A percentile compares a stretch with the other conserved stretches of the same genome.
These are phyloP conservation scores for Naganishia onofrii DNA, from an alignment of 768 basidiomycete genomes.

Conservation along the genomic window DNA sequence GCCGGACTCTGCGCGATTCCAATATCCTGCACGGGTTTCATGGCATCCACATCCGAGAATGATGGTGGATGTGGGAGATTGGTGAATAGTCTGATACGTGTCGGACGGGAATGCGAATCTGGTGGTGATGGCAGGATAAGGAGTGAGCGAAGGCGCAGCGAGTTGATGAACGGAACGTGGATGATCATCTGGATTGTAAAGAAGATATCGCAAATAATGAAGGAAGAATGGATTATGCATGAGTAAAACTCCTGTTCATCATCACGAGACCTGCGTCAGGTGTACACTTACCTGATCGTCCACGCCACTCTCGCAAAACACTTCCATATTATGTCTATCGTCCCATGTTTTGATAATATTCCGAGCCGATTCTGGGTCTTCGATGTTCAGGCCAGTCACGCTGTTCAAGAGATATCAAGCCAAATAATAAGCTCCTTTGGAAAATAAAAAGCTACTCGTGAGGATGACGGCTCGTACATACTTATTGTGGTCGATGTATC, in stretches of 20 bases:
- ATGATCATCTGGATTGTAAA: slow-evolving; percentile 44
- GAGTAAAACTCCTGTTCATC: background rate
- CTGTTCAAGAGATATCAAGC: slow-evolving; percentile 29
- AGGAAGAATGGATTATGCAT: background rate
- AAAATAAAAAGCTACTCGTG: background rate
- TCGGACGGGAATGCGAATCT: slow-evolving; percentile 44
- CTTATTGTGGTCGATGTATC: slow-evolving; percentile 49
- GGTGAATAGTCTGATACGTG: slow-evolving; percentile 43
- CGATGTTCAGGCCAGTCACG: slow-evolving; percentile 48
- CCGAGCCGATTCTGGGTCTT: slow-evolving; percentile 38
- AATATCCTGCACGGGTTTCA: slow-evolving; percentile 47
- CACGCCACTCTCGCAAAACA: slow-evolving; percentile 45
- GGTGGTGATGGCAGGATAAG: slow-evolving; percentile 47
- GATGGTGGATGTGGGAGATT: slow-evolving; percentile 48
- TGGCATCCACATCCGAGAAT: slow-evolving; percentile 45
- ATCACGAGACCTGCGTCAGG: background rate
- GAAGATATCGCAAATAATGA: background rate
- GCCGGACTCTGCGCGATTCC: slow-evolving; percentile 34
- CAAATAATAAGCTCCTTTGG: background rate
- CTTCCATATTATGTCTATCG: slow-evolving; percentile 42
- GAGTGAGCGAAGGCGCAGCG: slow-evolving; percentile 48
- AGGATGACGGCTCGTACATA: slow-evolving; percentile 12
- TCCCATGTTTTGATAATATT: slow-evolving; percentile 52
- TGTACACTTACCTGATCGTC: slow-evolving; percentile 48
- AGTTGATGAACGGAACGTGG: slow-evolving; percentile 49